Percentiles rank a stretch among this genome's conserved stretches.
These are phyloP conservation scores for Globisporangium spinosum DNA, from an alignment of 352 stramenopile species.

Conservation along the genomic window DNA sequence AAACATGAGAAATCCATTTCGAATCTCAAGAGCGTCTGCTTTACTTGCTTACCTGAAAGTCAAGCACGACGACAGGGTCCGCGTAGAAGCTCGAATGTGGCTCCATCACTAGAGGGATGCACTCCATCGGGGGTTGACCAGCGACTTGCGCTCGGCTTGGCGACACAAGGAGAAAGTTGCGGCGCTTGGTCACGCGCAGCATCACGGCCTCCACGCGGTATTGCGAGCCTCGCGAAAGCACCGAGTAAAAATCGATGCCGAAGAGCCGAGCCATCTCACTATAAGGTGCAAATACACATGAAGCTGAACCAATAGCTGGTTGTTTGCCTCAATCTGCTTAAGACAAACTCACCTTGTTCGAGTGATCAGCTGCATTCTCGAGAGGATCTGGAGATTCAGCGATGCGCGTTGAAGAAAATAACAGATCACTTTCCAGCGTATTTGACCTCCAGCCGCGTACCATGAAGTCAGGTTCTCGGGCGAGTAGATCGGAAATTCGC, in stretches of 20 bases:
- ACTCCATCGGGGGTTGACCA: slow-evolving; percentile 89
- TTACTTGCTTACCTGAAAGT: slow-evolving; percentile 88
- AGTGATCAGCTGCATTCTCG: slow-evolving; percentile 85
- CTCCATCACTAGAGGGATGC: slow-evolving; percentile 94
- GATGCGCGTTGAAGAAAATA: slow-evolving; percentile 42
- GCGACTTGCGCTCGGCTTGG: slow-evolving; percentile 82
- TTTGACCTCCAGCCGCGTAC: slow-evolving; percentile 37
- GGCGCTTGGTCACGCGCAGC: slow-evolving; percentile 87
- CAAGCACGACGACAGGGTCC: slow-evolving; percentile 97
- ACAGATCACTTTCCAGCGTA: slow-evolving; percentile 53
- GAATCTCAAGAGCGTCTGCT: not conserved
- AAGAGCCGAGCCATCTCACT: slow-evolving; percentile 92
- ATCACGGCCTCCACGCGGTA: slow-evolving; percentile 93
- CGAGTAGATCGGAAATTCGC: slow-evolving; percentile 61
- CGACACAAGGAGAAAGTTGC: slow-evolving; percentile 84
- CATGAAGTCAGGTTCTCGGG: slow-evolving; percentile 52
- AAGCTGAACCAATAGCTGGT: not conserved
- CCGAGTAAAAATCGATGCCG: slow-evolving; percentile 93
- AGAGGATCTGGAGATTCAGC: slow-evolving; percentile 75
- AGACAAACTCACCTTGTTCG: slow-evolving; percentile 47
- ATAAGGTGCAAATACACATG: not conserved
- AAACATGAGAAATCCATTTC: not conserved
- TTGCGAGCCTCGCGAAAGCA: slow-evolving; percentile 90
- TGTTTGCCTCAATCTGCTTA: too few relatives aligned
- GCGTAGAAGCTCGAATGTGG: slow-evolving; percentile 94